These are phyloP conservation scores for Colletotrichum tamarilloi DNA, from an alignment of 2,329 filamentous ascomycete genomes.

Conservation along the genomic window DNA sequence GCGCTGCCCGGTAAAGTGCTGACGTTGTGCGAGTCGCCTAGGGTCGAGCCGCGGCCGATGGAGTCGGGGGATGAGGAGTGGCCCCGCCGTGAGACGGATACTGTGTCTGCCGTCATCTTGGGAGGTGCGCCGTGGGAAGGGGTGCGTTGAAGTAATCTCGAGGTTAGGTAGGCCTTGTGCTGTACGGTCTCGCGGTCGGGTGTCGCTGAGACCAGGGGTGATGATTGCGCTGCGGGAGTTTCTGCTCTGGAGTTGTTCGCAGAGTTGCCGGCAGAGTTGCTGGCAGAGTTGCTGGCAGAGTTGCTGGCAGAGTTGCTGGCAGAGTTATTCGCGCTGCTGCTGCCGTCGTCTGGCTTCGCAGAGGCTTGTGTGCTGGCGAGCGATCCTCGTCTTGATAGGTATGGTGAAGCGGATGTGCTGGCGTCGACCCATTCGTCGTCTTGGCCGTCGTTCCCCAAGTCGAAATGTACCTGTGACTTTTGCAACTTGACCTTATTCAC, in stretches of 20 bases:
- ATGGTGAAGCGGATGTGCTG: slow-evolving; percentile 71
- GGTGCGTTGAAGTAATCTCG: slow-evolving; percentile 72
- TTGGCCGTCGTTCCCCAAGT: slow-evolving; percentile 64
- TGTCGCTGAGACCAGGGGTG: slow-evolving; percentile 38
- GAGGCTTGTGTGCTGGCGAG: slow-evolving; percentile 57
- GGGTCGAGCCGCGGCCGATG: slow-evolving; percentile 52
- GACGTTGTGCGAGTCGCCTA: slow-evolving; percentile 47
- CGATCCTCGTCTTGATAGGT: slow-evolving; percentile 57
- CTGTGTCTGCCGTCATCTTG: slow-evolving; percentile 72
- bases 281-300: slow-evolving; percentile 41
- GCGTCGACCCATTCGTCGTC: slow-evolving; percentile 77
- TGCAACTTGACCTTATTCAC: slow-evolving; percentile 54
- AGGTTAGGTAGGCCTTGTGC: slow-evolving; percentile 75
- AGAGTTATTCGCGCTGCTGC: slow-evolving; percentile 42
- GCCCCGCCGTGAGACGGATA: slow-evolving; percentile 53
- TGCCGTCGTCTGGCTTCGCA: slow-evolving; percentile 49
- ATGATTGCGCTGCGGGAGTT: slow-evolving; percentile 36
- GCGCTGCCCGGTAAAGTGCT: slow-evolving; percentile 38
- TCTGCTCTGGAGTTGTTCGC: slow-evolving; percentile 39
- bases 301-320: slow-evolving; percentile 41
- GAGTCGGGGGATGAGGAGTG: slow-evolving; percentile 48
- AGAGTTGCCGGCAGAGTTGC: slow-evolving; percentile 42
- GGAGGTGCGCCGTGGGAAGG: slow-evolving; percentile 71
- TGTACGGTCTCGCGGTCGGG: slow-evolving; percentile 55
- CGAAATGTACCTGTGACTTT: slow-evolving; percentile 71